Evolutionary conservation across 352 stramenopile genomes (phyloP), one percentile per base, ranked within the genome.

Genomic region (Globisporangium irregulare): DNA sequence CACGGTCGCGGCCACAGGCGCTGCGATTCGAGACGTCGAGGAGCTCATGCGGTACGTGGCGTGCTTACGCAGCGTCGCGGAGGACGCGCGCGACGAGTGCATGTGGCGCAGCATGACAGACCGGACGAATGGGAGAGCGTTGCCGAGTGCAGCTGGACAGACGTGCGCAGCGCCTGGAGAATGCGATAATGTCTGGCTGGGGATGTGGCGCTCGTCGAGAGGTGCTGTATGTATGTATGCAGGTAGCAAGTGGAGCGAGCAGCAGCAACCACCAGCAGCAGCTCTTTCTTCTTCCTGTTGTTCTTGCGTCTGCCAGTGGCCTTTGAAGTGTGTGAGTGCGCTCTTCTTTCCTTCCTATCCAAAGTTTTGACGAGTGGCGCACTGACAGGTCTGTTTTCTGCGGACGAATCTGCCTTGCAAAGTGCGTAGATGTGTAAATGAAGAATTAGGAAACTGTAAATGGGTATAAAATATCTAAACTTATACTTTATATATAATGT

Each of bases 31-130:
- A 4, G 65, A 65, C 50, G 65, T 70, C 58, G 65, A 70, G 32
- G 65, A 70, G 58, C 65, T 70, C 48, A 53, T 54, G 25, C 59
- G 65, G 58, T 34, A 24, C 34, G 50, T 8, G 7, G 51, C 36
- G 38, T 65, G 61, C 32, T 60, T 59, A 14, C 63, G 63, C 54
- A 46, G 38, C 53, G 8, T 4, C 14, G 56, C 18, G 53, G 51
- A 55, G 7, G 27, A 41, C 25, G 56, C 38, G 55, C 48, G 55
- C 12, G 64, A 54, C 18, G 54, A 53, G 29, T 57, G 36, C 48
- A 62, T 12, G 58, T 66, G 65, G 48, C 65, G 65, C 65, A 70
- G 65, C 65, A 70, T 66, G 20, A 15, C 24, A 22, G 9, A 34
- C 12, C 24, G 29, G 9, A 34, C 12, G 29, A 50, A 20, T 24